Base-by-base conservation (phyloP, 2,329 filamentous ascomycete species). In the Colletotrichum brevisporum region DNA sequence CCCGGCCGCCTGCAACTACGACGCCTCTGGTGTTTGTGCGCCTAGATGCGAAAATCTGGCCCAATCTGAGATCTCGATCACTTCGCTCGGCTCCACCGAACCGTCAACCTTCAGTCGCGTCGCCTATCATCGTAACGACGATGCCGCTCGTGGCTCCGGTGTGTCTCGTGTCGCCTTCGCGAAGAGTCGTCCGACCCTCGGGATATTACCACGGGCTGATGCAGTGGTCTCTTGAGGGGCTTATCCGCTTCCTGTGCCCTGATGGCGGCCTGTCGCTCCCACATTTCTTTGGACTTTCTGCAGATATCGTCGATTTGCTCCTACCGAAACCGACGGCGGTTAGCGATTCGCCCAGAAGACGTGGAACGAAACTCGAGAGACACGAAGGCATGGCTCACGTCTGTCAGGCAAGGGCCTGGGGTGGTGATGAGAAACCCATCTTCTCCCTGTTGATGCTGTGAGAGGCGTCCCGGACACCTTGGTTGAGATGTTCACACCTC, bases 221-320 rank as follows among this genome's bases (percentile, higher is more conserved):
- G 88, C 21, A 89, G 79, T 21, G 88, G 88, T 26, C 87, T 82
- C 76, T 89, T 89, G 65, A 89, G 78, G 57, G 81, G 76, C 72
- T 84, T 86, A 61, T 85, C 83, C 18, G 83, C 81, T 62, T 83
- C 81, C 58, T 83, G 79, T 58, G 80, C 76, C 71, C 83, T 83
- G 48, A 85, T 86, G 15, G 85, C 85, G 16, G 84, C 85, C 76
- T 89, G 85, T 18, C 79, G 84, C 71, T 89, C 85, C 86, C 86
- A 90, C 70, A 87, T 80, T 63, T 88, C 85, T 70, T 83, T 87
- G 43, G 87, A 89, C 76, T 89, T 89, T 70, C 82, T 77, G 76
- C 88, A 90, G 63, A 90, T 88, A 73, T 90, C 88, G 74, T 90
- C 86, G 71, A 90, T 89, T 82, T 90, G 88, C 78, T 89, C 87